Conservation (phyloP, 2,329 filamentous ascomycete species). For the Colletotrichum siamense region DNA sequence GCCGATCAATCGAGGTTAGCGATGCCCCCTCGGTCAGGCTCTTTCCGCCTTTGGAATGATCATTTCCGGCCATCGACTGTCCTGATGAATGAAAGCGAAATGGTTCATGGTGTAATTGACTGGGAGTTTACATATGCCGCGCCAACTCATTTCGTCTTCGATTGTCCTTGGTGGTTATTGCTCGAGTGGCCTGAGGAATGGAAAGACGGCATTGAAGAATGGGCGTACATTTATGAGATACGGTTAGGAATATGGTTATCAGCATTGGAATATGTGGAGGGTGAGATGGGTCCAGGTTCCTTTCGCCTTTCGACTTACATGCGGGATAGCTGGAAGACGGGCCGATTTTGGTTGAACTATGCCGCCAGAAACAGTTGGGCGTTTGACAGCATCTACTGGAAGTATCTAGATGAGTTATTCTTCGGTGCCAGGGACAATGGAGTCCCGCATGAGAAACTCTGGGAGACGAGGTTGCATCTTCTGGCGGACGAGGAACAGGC, state of each 20-base stretch:
- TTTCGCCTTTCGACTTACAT: constrained; percentile 35
- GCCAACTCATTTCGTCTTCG: constrained; percentile 35
- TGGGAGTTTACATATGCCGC: constrained; percentile 45
- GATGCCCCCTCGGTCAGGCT: not conserved
- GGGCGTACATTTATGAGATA: constrained; percentile 33
- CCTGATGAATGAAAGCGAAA: constrained; percentile 31
- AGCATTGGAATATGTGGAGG: constrained; percentile 34
- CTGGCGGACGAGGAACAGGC: constrained; percentile 24
- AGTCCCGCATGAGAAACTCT: not conserved
- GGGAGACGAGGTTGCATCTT: constrained; percentile 25
- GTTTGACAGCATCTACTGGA: constrained; percentile 42
- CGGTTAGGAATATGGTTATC: constrained; percentile 37
- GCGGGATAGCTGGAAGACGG: constrained; percentile 39
- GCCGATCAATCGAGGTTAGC: rapidly evolving
- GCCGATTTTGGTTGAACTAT: constrained; percentile 37
- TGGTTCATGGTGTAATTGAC: constrained; percentile 39
- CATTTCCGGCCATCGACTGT: constrained; percentile 37
- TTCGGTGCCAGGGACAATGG: constrained; percentile 26
- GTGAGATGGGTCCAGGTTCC: not conserved
- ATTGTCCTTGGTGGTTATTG: constrained; percentile 45
- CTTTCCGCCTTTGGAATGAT: constrained; percentile 34
- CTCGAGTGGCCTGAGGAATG: constrained; percentile 36
- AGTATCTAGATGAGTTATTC: constrained; percentile 30
- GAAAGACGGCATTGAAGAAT: constrained; percentile 31
- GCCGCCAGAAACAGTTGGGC: constrained; percentile 40